phyloP scores from a whole-genome alignment of 2,329 filamentous ascomycete genomes.

The Penicillium sclerotigenum region DNA sequence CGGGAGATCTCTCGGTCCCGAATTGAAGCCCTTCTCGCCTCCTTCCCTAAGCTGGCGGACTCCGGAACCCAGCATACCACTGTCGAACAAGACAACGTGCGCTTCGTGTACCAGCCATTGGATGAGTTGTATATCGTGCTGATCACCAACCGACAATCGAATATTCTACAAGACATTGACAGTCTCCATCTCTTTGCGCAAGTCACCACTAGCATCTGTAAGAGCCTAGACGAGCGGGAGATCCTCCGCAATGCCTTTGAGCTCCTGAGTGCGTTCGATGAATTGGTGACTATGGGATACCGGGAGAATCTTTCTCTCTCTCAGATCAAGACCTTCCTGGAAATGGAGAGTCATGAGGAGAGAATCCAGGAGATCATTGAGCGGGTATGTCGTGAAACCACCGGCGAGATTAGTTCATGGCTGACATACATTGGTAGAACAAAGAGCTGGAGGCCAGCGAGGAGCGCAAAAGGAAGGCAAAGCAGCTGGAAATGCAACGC shows the following conservation, averaged over 20 bases:
- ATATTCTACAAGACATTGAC: constrained; percentile 98
- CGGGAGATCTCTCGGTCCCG: constrained; percentile 95
- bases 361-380: constrained; percentile 98
- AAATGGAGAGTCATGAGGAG: constrained; percentile 99
- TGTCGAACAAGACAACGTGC: constrained; percentile 98
- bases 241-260: constrained; percentile 95
- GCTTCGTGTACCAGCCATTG: constrained; percentile 97
- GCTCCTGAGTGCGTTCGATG: constrained; percentile 92
- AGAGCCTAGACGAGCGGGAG: constrained; percentile 90
- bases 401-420: not conserved
- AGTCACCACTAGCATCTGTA: constrained; percentile 94
- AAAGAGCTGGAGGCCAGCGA: constrained; percentile 98
- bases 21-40: constrained; percentile 93
- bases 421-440: constrained; percentile 59
- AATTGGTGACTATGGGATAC: constrained; percentile 93
- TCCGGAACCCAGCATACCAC: constrained; percentile 96
- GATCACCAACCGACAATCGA: constrained; percentile 98
- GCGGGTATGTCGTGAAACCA: constrained; percentile 55
- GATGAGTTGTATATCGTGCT: constrained; percentile 99
- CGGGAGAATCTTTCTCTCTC: constrained; percentile 91
- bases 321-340: constrained; percentile 98
- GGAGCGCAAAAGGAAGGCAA: constrained; percentile 96
- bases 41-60: constrained; percentile 95
- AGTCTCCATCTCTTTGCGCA: constrained; percentile 96
- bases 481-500: constrained; percentile 97